phyloP scores from a whole-genome alignment of 2,329 filamentous ascomycete genomes.

The Fusarium oligoseptatum region DNA sequence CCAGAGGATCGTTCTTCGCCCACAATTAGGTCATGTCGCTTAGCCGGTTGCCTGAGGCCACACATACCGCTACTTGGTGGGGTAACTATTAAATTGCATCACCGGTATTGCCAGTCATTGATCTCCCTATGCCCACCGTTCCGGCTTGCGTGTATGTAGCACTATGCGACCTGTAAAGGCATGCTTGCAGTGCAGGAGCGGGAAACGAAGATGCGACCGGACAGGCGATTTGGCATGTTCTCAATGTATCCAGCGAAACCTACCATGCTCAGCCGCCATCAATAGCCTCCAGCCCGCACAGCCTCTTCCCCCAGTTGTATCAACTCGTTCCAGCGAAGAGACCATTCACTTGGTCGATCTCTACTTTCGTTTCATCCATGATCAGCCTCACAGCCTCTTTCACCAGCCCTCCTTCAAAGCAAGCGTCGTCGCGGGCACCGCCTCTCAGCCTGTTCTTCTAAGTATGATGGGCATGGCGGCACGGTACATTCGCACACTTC shows the following conservation, averaged over 20 bases:
- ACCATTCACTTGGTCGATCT: slow-evolving; percentile 28
- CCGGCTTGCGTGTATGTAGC: background rate
- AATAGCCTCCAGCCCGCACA: background rate
- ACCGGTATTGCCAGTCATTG: background rate
- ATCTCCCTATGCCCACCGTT: background rate
- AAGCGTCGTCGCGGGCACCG: slow-evolving; percentile 20
- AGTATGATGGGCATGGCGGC: slow-evolving; percentile 41
- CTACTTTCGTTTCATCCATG: slow-evolving; percentile 40
- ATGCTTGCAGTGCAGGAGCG: slow-evolving; percentile 32
- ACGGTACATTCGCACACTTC: slow-evolving; percentile 16
- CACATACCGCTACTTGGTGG: background rate
- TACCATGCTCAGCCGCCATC: slow-evolving; percentile 21
- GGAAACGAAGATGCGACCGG: slow-evolving; percentile 39
- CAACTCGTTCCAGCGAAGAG: background rate
- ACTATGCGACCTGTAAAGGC: slow-evolving; percentile 38
- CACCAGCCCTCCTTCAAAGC: slow-evolving; percentile 35
- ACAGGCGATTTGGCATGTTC: slow-evolving; percentile 8
- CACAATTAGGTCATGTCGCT: background rate
- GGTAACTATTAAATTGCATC: background rate
- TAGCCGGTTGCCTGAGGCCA: background rate
- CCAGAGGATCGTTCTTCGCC: too few relatives aligned
- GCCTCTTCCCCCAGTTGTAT: background rate
- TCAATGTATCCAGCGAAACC: slow-evolving; percentile 31
- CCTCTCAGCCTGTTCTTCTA: slow-evolving; percentile 27
- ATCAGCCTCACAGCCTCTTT: slow-evolving; percentile 43